Evolutionary conservation across 768 basidiomycete species (phyloP), one percentile per base, ranked within the genome.

Genomic region (Auricularia sp.): DNA sequence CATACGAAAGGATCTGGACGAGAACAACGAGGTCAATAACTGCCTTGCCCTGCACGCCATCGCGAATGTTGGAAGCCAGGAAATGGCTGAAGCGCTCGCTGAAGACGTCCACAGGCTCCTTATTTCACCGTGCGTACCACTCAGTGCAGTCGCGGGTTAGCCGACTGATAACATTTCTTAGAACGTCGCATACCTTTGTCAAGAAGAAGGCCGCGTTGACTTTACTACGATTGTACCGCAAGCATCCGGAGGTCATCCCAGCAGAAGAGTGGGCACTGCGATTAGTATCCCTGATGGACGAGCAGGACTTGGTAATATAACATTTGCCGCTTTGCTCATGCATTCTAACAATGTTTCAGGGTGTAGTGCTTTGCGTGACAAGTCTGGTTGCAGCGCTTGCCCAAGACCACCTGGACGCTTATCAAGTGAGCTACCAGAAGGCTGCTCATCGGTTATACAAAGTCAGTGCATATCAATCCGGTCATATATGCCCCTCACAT

Each of bases 161-260:
- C 5, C 39, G 13, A 51, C 59, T 62, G 35, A 47, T 29, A 59
- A 29, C 45, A 63, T 24, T 63, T 59, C 18, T 2, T 69, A 98
- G 96, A 54, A 98, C 95, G 21, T 98, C 96, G 1, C 87, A 89
- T 69, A 91, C 80, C 59, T 98, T 99, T 70, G 97, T 98, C 63
- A 95, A 94, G 80, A 99, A 99, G 79, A 99, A 99, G 75, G 96
- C 97, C 1, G 97, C 97, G 1, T 77, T 99, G 65, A 98, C 97
- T 0, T 75, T 98, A 35, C 81, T 99, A 35, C 83, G 97, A 62
- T 78, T 99, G 44, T 98, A 98, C 71, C 87, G 97, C 65, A 99
- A 99, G 74, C 94, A 97, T 72, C 92, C 94, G 3, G 90, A 91
- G 66, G 93, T 97, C 62, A 87, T 99, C 65, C 92, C 93, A 35